Evolutionary conservation across 768 basidiomycete species (phyloP).

Genomic region (Naganishia randhawae): DNA sequence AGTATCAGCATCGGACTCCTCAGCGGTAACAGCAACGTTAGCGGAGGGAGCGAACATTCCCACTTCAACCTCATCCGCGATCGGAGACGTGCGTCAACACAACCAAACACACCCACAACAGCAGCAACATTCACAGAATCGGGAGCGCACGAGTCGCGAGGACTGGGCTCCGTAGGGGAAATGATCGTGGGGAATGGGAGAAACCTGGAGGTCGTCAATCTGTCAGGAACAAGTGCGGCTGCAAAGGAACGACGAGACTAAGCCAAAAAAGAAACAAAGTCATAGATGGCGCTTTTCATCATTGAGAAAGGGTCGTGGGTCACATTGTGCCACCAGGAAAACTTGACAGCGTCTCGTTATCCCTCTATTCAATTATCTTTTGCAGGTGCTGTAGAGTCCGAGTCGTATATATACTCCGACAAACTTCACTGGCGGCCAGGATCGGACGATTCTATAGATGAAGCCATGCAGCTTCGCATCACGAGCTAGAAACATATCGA

Average conservation of each 20-base stretch:
- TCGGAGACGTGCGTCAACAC: slow-evolving; percentile 16
- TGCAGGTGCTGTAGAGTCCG: too few species aligned
- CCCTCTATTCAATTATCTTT: too few species aligned
- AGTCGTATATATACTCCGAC: too few species aligned
- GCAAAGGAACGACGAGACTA: slow-evolving; percentile 1
- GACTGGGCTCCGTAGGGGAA: slow-evolving; percentile 1
- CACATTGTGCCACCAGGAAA: too few species aligned
- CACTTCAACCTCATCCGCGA: slow-evolving; percentile 14
- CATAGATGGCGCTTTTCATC: neutral
- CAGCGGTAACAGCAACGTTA: neutral
- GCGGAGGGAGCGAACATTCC: slow-evolving; percentile 13
- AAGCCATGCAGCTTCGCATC: too few species aligned
- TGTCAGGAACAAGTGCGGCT: neutral
- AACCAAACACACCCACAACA: slow-evolving; percentile 5
- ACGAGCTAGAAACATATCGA: too few species aligned
- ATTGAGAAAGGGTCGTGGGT: neutral
- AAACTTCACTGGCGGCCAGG: too few species aligned
- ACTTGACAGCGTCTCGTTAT: too few species aligned
- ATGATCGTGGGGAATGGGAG: slow-evolving; percentile 1
- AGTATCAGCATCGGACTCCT: slow-evolving; percentile 10
- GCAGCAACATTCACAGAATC: neutral
- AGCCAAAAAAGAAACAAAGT: neutral
- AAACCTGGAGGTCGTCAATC: neutral
- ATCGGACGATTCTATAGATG: too few species aligned
- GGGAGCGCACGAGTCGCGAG: neutral